These are phyloP conservation scores for Xerocomus brunneocitrinus DNA, from an alignment of 768 basidiomycete genomes.

Conservation along the genomic window DNA sequence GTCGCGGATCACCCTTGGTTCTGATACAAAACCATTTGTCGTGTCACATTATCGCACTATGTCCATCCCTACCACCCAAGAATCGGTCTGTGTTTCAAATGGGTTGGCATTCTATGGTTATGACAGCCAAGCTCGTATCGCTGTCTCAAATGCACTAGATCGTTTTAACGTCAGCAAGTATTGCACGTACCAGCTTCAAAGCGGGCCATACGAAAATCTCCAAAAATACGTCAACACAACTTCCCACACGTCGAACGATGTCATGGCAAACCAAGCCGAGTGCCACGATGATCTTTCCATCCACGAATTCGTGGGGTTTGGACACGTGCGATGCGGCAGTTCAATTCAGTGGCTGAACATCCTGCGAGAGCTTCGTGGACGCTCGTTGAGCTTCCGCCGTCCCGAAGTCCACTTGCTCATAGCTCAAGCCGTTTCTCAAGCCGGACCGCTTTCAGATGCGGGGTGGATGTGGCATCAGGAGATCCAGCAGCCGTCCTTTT, in stretches of 20 bases:
- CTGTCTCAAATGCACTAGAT: no score
- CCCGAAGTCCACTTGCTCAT: slow-evolving; percentile 41
- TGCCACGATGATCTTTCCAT: slow-evolving; percentile 26
- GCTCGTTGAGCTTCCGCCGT: slow-evolving; percentile 35
- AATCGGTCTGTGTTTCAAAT: slow-evolving; percentile 29
- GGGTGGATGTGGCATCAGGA: slow-evolving; percentile 40
- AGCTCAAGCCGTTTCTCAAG: slow-evolving; percentile 42
- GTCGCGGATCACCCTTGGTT: slow-evolving; percentile 6
- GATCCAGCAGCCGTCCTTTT: slow-evolving; percentile 30
- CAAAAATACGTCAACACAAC: slow-evolving; percentile 35
- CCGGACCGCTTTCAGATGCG: slow-evolving; percentile 27
- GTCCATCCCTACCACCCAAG: slow-evolving; percentile 9
- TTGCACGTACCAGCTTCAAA: slow-evolving; percentile 33
- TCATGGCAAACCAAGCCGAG: slow-evolving; percentile 38
- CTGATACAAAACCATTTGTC: slow-evolving; percentile 19
- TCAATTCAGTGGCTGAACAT: slow-evolving; percentile 50
- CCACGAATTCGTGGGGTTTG: slow-evolving; percentile 1
- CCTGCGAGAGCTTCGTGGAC: slow-evolving; percentile 37
- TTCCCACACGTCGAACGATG: slow-evolving; percentile 39
- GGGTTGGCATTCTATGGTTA: slow-evolving; percentile 16
- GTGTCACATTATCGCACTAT: slow-evolving; percentile 12
- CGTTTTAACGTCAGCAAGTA: background rate
- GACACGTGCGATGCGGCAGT: slow-evolving; percentile 40
- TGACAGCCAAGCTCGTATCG: no score
- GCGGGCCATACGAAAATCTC: slow-evolving; percentile 31